Evolutionary conservation across 2,329 filamentous ascomycete genomes (phyloP).

Genomic region (Claviceps monticola): DNA sequence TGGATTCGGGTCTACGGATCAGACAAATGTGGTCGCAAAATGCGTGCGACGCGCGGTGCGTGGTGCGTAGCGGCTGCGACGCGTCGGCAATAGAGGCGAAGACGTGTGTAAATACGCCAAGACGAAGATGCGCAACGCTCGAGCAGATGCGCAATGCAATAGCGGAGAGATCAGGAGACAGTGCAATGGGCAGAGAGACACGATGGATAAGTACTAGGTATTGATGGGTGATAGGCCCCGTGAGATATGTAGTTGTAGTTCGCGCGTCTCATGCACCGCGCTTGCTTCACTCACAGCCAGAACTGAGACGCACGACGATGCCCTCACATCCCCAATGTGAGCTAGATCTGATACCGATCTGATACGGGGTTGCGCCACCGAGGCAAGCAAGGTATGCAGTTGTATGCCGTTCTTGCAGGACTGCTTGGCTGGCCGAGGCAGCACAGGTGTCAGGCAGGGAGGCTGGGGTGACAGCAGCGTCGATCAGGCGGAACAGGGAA

Average conservation of each 20-base stretch:
- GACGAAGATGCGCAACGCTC: background rate
- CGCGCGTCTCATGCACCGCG: background rate
- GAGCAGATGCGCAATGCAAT: background rate
- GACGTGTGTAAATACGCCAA: background rate
- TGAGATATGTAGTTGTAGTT: background rate
- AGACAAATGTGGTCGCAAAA: background rate
- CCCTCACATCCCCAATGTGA: constrained; percentile 1
- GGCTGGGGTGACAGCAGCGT: background rate
- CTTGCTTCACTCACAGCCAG: background rate
- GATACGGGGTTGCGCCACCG: background rate
- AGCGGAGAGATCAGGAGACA: background rate
- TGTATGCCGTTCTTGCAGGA: background rate
- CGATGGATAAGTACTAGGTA: background rate
- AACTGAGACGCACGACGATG: constrained; percentile 3
- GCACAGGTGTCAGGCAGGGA: background rate
- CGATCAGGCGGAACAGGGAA: background rate
- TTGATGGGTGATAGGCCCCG: background rate
- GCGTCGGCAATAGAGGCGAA: background rate
- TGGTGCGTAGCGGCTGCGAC: background rate
- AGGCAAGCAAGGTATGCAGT: background rate
- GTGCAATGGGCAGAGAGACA: background rate
- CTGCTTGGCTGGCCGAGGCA: background rate
- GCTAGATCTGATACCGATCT: constrained; percentile 1
- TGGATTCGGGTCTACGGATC: background rate
- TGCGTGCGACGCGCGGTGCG: background rate